These are phyloP conservation scores for Biscutella laevigata DNA, from an alignment of 441 rosid genomes.

Conservation along the genomic window DNA sequence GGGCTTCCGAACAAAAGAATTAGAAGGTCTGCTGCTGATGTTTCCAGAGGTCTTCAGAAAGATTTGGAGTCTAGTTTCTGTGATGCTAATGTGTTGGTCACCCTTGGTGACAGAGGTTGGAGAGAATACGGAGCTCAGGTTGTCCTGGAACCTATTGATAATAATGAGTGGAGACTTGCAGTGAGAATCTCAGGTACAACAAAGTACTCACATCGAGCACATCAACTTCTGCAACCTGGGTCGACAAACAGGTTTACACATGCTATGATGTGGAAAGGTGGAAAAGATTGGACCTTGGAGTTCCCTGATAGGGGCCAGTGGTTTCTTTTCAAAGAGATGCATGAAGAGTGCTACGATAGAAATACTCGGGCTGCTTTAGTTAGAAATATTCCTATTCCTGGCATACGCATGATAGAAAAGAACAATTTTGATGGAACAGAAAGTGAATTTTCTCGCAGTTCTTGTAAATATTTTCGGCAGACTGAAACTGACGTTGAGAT, in stretches of 20 bases:
- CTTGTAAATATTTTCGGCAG: constrained; percentile 60
- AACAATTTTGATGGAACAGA: constrained; percentile 44
- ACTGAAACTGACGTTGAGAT: constrained; percentile 78
- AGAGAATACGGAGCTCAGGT: constrained; percentile 74
- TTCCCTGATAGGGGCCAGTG: constrained; percentile 87
- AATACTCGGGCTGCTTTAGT: constrained; percentile 74
- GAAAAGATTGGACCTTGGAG: constrained; percentile 87
- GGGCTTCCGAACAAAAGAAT: constrained; percentile 61
- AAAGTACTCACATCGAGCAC: constrained; percentile 68
- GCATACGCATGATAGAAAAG: constrained; percentile 63
- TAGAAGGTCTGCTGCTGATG: constrained; percentile 57
- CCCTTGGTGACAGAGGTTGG: constrained; percentile 79
- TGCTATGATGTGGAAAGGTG: constrained; percentile 99
- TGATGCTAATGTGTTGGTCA: constrained; percentile 66
- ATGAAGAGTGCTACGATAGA: constrained; percentile 88
- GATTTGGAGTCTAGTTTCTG: constrained; percentile 60
- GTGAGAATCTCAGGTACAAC: constrained; percentile 59
- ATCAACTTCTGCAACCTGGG: constrained; percentile 89
- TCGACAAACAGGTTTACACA: constrained; percentile 83
- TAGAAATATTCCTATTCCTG: constrained; percentile 87
- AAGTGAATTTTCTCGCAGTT: constrained; percentile 38
- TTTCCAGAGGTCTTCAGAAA: constrained; percentile 45
- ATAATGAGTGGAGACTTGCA: constrained; percentile 86
- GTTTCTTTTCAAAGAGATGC: constrained; percentile 89
- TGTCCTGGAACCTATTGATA: constrained; percentile 63